Percentiles rank a stretch among this genome's conserved stretches.
phyloP scores from a whole-genome alignment of 1,284 basidiomycete species.

The Naganishia sp. region DNA sequence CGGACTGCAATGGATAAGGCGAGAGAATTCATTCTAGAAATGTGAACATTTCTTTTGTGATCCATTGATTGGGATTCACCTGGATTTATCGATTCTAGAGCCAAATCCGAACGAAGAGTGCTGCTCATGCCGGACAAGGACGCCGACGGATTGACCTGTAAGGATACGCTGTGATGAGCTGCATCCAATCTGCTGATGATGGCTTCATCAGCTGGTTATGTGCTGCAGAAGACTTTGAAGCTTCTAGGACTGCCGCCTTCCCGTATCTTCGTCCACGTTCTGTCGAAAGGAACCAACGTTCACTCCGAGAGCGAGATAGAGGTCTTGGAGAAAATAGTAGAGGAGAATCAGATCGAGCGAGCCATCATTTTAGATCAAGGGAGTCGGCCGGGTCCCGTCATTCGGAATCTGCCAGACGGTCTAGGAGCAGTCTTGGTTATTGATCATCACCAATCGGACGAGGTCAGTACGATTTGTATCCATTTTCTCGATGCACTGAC shows the following conservation, averaged over 20 bases:
- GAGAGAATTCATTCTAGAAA: slow-evolving; percentile 42
- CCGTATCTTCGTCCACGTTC: slow-evolving; percentile 43
- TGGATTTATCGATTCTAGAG: slow-evolving; percentile 31
- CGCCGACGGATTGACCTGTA: slow-evolving; percentile 47
- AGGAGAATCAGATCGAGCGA: slow-evolving; percentile 35
- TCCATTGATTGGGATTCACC: not conserved
- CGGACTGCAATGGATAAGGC: slow-evolving; percentile 37
- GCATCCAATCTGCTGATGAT: not conserved
- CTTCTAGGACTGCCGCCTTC: slow-evolving; percentile 38
- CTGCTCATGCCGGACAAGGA: slow-evolving; percentile 48
- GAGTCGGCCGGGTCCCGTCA: slow-evolving; percentile 43
- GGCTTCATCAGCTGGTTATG: slow-evolving; percentile 39
- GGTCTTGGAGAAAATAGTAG: slow-evolving; percentile 34
- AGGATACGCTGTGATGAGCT: not conserved
- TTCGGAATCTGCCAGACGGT: slow-evolving; percentile 30
- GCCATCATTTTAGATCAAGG: slow-evolving; percentile 48
- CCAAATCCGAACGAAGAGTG: slow-evolving; percentile 37
- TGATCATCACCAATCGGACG: slow-evolving; percentile 47
- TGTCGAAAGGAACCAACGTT: slow-evolving; percentile 46
- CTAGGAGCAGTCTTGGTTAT: slow-evolving; percentile 41
- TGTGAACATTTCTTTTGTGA: slow-evolving; percentile 35
- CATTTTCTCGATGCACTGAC: too few relatives aligned
- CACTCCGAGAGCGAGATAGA: slow-evolving; percentile 41
- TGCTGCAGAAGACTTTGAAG: slow-evolving; percentile 40
- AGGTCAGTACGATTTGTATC: slow-evolving; percentile 36